Evolutionary conservation across 805 yeast species (phyloP), one percentile per base, ranked within the genome.

Genomic region (Candida peoriensis): DNA sequence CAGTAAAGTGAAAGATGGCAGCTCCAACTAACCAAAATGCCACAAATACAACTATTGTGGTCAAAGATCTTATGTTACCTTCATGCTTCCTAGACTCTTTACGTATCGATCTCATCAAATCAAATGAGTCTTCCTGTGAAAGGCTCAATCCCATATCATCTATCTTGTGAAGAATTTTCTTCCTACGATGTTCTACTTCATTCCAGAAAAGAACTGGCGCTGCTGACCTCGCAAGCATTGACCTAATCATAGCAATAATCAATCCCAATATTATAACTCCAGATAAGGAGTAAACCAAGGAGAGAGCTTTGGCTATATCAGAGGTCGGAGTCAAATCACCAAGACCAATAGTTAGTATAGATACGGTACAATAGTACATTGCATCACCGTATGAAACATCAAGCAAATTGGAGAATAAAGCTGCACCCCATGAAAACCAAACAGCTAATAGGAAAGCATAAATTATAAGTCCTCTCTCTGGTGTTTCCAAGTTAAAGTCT

Each of bases 211-310:
- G 59, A 1, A 84, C 74, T 4, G 87, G 79, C 0, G 74, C 71
- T 3, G 78, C 70, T 2, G 81, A 66, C n/a, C 72, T 68, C 15
- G 74, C 58, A 16, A 83, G 77, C 42, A 81, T 76, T 20, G 75
- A 70, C 24, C 88, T 63, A 16, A 86, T 78, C 63, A 82, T 74
- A 0, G 83, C 72, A 16, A 88, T 66, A 12, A 85, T 74, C 32
- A 88, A 64, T 43, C 95, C 96, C 52, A 87, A 66, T 19, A 79
- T 61, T 21, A 88, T 56, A 14, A 88, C 74, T 0, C 95, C 96
- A 11, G 74, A 57, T 13, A 83, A 55, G 6, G 93, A 74, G 59
- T 77, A 84, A 2, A 81, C 54, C 33, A 87, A 61, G 1, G 72
- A 63, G 41, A 83, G 58, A 1, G 78, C 79, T 50, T 74, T 73